phyloP scores from a whole-genome alignment of 2,329 filamentous ascomycete species.

The Botrytis fabae region DNA sequence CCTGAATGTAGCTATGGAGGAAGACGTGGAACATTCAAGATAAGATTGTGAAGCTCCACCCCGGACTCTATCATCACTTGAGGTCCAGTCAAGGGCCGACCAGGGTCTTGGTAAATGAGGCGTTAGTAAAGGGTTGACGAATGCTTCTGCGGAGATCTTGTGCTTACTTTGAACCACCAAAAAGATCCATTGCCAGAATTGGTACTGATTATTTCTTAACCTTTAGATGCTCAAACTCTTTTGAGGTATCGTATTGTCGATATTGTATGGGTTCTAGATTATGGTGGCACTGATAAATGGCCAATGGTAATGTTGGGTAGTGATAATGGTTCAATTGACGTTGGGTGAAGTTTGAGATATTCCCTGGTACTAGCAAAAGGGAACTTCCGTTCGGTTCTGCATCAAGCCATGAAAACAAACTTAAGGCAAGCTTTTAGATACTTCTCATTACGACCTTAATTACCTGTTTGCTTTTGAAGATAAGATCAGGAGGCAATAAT shows the following conservation, averaged over 20 bases:
- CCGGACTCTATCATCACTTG: slow-evolving; percentile 74
- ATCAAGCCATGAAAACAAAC: background rate
- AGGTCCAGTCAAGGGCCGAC: slow-evolving; percentile 62
- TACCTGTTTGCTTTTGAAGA: background rate
- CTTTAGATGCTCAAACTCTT: background rate
- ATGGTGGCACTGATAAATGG: background rate
- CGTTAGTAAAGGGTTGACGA: background rate
- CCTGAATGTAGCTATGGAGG: slow-evolving; percentile 53
- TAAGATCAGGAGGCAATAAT: background rate
- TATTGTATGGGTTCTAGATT: too few species aligned
- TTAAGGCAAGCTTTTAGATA: background rate
- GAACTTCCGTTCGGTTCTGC: slow-evolving; percentile 8
- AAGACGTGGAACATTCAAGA: slow-evolving; percentile 43
- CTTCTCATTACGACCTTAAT: background rate
- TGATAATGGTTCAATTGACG: background rate
- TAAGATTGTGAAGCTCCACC: slow-evolving; percentile 65
- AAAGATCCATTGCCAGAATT: slow-evolving; percentile 25
- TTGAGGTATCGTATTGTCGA: background rate
- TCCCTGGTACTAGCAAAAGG: background rate
- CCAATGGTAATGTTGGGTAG: background rate
- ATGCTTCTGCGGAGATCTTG: background rate
- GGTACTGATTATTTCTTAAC: background rate
- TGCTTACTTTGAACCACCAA: slow-evolving; percentile 36
- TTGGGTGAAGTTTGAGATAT: background rate
- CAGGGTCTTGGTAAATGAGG: slow-evolving; percentile 52